These are phyloP conservation scores for Candida yuanshanica DNA, from an alignment of 805 yeast species.

Conservation along the genomic window DNA sequence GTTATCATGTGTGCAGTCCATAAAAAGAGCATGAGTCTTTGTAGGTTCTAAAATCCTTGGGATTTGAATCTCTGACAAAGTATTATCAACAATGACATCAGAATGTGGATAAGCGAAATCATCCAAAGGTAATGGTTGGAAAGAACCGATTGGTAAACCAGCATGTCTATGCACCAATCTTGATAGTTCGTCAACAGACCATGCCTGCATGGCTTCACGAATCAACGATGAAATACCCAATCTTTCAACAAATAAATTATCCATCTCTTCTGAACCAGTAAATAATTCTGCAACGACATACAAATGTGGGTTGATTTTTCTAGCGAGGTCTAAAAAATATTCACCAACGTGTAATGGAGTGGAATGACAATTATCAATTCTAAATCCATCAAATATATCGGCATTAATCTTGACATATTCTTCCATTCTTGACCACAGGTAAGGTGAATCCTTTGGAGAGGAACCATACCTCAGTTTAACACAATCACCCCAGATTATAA, in stretches of 20 bases:
- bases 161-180: constrained; percentile 87
- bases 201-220: constrained; percentile 97
- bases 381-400: constrained; percentile 71
- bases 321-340: constrained; percentile 78
- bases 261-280: constrained; percentile 88
- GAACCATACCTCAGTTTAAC: constrained; percentile 85
- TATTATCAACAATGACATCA: constrained; percentile 15
- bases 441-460: constrained; percentile 77
- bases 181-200: constrained; percentile 82
- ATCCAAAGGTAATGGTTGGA: constrained; percentile 73
- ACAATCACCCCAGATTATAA: constrained; percentile 97
- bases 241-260: constrained; percentile 83
- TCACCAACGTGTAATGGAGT: constrained; percentile 96
- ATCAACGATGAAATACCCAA: constrained; percentile 84
- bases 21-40: constrained; percentile 89
- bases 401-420: constrained; percentile 72
- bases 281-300: constrained; percentile 94
- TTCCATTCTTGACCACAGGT: constrained; percentile 83
- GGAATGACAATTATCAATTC: constrained; percentile 94
- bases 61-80: constrained; percentile 58
- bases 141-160: constrained; percentile 92
- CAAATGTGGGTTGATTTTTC: constrained; percentile 75
- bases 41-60: constrained; percentile 61
- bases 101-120: constrained; percentile 55
- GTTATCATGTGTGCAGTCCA: constrained; percentile 98